Evolutionary conservation across 1,284 basidiomycete species (phyloP), one percentile per base, ranked within the genome.

Genomic region (Rhodofomes roseus): DNA sequence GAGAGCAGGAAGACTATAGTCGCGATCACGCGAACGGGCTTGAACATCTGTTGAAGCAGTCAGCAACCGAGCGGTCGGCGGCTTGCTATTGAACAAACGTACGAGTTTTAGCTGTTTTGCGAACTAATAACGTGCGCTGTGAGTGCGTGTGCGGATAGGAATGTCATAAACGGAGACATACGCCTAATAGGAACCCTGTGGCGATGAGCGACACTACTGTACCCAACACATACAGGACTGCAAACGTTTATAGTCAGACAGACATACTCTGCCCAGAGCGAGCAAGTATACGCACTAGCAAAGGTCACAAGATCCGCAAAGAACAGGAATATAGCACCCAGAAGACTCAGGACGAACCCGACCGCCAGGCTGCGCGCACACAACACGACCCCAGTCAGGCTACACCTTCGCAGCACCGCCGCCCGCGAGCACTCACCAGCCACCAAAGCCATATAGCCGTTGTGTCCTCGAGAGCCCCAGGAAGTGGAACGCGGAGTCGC

Each of bases 101-200:
- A 92, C 92, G 64, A 92, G 79, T 74, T 93, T 91, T 43, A 90
- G 61, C 72, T 96, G 94, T 64, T 83, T 89, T 62, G 76, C 73
- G 75, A 95, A 96, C 84, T 95, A 56, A 16, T 7, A 48, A 6
- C 16, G 16, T 27, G 1, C 22, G 12, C 25, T 23, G 25, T 48
- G 25, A 48, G 46, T 48, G 6, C 16, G 2, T 1, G 25, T 29
- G 46, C 25, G 18, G 4, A 25, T 55, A 18, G 31, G 18, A 52
- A 54, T 39, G 40, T 29, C 12, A 44, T 27, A 18, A 39, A 20
- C 50, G 37, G 12, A 44, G 31, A 77, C 85, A 66, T 71, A 93
- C 92, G 59, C 89, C 93, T 66, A 96, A 85, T 68, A 96, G 76
- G 78, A 96, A 96, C 1, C 94, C 95, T 0, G 94, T 96, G 27